Conservation (phyloP, 1,284 basidiomycete genomes). For the Puccinia coronata region DNA sequence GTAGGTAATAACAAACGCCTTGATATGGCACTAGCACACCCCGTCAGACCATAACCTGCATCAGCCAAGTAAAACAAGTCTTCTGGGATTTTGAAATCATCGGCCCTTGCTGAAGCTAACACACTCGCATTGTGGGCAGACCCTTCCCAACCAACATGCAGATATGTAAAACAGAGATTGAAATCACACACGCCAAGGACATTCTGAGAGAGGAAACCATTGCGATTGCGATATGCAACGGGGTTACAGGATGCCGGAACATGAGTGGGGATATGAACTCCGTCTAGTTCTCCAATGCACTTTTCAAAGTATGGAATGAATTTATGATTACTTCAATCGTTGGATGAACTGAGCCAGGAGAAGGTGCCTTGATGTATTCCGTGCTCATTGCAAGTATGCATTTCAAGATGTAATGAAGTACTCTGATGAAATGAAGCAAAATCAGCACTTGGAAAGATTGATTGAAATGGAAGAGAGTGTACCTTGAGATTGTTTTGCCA, state of each 20-base stretch:
- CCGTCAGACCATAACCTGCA: not conserved
- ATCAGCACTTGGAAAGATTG: too few species aligned
- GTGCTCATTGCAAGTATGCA: not conserved
- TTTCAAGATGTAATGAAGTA: not conserved
- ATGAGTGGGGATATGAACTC: constrained; percentile 4
- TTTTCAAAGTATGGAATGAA: constrained; percentile 55
- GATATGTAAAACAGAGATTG: constrained; percentile 57
- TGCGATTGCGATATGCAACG: not conserved
- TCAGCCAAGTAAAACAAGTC: constrained; percentile 1
- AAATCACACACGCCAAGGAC: constrained; percentile 57
- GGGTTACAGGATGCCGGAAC: constrained; percentile 9
- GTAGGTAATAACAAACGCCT: constrained; percentile 59
- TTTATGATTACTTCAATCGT: not conserved
- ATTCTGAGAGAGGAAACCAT: constrained; percentile 54
- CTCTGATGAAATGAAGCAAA: not conserved
- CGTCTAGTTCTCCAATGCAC: not conserved
- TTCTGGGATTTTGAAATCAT: constrained; percentile 54
- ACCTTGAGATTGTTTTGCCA: constrained; percentile 50
- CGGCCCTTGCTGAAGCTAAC: constrained; percentile 56
- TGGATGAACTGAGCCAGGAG: not conserved
- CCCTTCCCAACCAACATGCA: constrained; percentile 53
- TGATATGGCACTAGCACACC: constrained; percentile 57
- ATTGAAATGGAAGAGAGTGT: not conserved
- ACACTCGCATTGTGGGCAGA: constrained; percentile 56
- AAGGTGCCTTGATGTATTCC: not conserved